phyloP scores from a whole-genome alignment of 768 basidiomycete species.

The Xerocomus brunneocitrinus region DNA sequence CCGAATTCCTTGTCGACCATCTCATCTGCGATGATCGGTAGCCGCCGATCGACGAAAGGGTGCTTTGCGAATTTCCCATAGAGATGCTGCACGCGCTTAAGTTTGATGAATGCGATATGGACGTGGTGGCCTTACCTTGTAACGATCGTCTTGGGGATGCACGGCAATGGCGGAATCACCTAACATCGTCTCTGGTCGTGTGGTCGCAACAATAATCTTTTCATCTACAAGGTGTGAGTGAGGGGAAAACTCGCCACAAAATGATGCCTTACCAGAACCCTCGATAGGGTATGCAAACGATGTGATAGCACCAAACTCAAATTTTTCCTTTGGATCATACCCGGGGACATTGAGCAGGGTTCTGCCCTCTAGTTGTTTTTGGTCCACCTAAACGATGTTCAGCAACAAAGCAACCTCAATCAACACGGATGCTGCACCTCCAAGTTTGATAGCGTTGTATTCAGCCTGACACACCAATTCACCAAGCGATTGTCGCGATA shows the following conservation, averaged over 20 bases:
- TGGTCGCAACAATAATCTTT: slow-evolving; percentile 89
- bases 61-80: slow-evolving; percentile 89
- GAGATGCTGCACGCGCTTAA: slow-evolving; percentile 54
- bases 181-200: slow-evolving; percentile 97
- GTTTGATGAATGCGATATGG: background rate
- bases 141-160: slow-evolving; percentile 88
- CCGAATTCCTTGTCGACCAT: slow-evolving; percentile 95
- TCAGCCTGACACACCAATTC: slow-evolving; percentile 95
- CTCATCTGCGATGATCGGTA: slow-evolving; percentile 85
- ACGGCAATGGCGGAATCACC: slow-evolving; percentile 97
- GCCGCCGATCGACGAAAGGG: slow-evolving; percentile 80
- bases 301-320: slow-evolving; percentile 94
- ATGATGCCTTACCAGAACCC: slow-evolving; percentile 55
- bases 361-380: slow-evolving; percentile 80
- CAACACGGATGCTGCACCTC: slow-evolving; percentile 53
- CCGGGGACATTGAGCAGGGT: slow-evolving; percentile 89
- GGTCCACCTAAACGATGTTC: slow-evolving; percentile 64
- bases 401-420: background rate
- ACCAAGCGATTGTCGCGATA: slow-evolving; percentile 96
- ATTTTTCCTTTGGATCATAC: slow-evolving; percentile 90
- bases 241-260: background rate
- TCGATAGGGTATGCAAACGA: slow-evolving; percentile 95
- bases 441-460: slow-evolving; percentile 96
- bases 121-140: slow-evolving; percentile 48
- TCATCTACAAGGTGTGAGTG: slow-evolving; percentile 52